Conservation (phyloP, 106 monocot genomes). For the Amphibolis antarctica region DNA sequence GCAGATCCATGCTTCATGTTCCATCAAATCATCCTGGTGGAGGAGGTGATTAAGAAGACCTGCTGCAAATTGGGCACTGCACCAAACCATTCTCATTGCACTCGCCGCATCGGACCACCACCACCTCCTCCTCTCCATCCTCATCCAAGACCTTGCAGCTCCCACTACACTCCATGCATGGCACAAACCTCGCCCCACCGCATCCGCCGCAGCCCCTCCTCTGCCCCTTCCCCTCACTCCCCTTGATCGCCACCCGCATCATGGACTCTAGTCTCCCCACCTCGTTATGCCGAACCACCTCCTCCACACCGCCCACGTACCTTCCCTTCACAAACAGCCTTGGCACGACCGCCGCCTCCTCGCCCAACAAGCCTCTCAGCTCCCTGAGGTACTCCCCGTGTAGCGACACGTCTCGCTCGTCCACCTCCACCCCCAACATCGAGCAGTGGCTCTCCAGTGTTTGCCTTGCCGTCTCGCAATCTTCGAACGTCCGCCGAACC, state of each 20-base stretch:
- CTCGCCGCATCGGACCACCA: slow-evolving; percentile 40
- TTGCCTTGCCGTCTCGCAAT: slow-evolving; percentile 58
- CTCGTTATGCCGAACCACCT: slow-evolving; percentile 59
- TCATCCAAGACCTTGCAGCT: slow-evolving; percentile 68
- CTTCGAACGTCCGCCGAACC: slow-evolving; percentile 81
- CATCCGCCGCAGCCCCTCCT: slow-evolving; percentile 55
- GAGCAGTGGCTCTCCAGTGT: slow-evolving; percentile 39
- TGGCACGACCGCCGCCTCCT: slow-evolving; percentile 36
- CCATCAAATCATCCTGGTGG: no score
- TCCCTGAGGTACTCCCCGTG: slow-evolving; percentile 78
- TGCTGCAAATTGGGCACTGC: slow-evolving; percentile 62
- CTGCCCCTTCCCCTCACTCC: slow-evolving; percentile 6
- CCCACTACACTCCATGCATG: slow-evolving; percentile 67
- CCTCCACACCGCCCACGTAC: slow-evolving; percentile 70
- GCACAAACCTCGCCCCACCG: slow-evolving; percentile 79
- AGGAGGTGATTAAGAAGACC: no score
- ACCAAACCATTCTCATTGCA: slow-evolving; percentile 92
- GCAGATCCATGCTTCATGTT: no score
- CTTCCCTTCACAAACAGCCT: slow-evolving; percentile 71
- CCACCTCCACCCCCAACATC: slow-evolving; percentile 15
- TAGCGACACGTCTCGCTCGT: slow-evolving; percentile 86
- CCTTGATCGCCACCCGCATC: slow-evolving; percentile 36
- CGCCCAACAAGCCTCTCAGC: slow-evolving; percentile 53
- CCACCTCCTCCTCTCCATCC: slow-evolving; percentile 38
- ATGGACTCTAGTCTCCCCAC: slow-evolving; percentile 61